phyloP scores from a whole-genome alignment of 1,139 yeast genomes.

The Candida sp. region DNA sequence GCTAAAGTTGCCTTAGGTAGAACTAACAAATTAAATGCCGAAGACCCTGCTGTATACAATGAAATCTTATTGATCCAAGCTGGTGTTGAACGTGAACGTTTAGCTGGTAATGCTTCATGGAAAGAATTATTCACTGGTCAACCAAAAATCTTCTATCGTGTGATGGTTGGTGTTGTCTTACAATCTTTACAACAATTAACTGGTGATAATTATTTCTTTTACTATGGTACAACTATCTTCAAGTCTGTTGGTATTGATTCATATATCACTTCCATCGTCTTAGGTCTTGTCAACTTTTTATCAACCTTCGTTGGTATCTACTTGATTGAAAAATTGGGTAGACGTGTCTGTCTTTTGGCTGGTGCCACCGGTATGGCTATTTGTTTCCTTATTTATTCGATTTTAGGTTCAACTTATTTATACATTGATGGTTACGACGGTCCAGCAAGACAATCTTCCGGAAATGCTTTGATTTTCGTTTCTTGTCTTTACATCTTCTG shows the following conservation, averaged over 20 bases:
- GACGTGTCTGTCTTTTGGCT: slow-evolving; percentile 60
- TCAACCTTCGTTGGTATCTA: slow-evolving; percentile 69
- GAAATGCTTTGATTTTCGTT: slow-evolving; percentile 73
- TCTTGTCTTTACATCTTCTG: slow-evolving; percentile 78
- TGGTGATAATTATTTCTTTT: slow-evolving; percentile 80
- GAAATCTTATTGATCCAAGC: slow-evolving; percentile 62
- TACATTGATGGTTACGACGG: slow-evolving; percentile 51
- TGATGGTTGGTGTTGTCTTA: slow-evolving; percentile 59
- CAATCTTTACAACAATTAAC: slow-evolving; percentile 76
- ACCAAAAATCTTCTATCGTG: slow-evolving; percentile 65
- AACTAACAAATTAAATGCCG: slow-evolving; percentile 59
- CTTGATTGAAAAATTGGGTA: slow-evolving; percentile 67
- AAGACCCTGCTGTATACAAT: slow-evolving; percentile 53
- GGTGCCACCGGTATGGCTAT: slow-evolving; percentile 48
- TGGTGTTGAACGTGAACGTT: slow-evolving; percentile 59
- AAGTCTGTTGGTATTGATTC: slow-evolving; percentile 77
- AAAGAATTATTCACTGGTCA: slow-evolving; percentile 60
- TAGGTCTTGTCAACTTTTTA: slow-evolving; percentile 76
- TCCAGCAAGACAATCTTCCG: slow-evolving; percentile 44
- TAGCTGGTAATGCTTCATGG: slow-evolving; percentile 72
- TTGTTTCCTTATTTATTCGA: slow-evolving; percentile 59
- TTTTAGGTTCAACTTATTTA: slow-evolving; percentile 56
- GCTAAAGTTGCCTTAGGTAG: slow-evolving; percentile 54
- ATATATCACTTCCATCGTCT: slow-evolving; percentile 70
- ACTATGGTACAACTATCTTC: slow-evolving; percentile 78